These are phyloP conservation scores for Agaricus sinodeliciosus DNA, from an alignment of 768 basidiomycete species.

Conservation along the genomic window DNA sequence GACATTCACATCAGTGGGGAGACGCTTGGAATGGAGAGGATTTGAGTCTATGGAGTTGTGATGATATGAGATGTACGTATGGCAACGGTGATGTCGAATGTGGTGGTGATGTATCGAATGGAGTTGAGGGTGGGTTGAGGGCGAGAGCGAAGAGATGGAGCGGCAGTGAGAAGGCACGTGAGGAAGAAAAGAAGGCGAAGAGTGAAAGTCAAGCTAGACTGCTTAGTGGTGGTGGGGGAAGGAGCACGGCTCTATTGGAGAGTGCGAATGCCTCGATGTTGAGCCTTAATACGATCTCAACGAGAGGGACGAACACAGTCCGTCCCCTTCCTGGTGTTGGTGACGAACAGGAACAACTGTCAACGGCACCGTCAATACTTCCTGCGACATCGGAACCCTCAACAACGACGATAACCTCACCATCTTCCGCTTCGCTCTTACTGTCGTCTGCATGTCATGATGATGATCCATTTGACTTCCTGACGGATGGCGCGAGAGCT, in stretches of 20 bases:
- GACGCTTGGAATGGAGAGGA: conserved; percentile 98
- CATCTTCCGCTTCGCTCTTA: neutral
- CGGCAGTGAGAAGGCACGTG: conserved; percentile 15
- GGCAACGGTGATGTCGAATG: neutral
- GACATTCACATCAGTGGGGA: conserved; percentile 75
- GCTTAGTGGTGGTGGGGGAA: conserved; percentile 20
- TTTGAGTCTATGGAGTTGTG: conserved; percentile 78
- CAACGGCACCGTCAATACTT: conserved; percentile 1
- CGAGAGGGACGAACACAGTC: neutral
- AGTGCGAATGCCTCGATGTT: conserved; percentile 1
- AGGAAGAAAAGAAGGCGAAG: conserved; percentile 3
- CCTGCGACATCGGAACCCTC: conserved; percentile 6
- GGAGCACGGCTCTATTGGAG: conserved; percentile 1
- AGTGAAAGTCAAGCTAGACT: conserved; percentile 32
- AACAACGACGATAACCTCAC: neutral
- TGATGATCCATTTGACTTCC: conserved; percentile 58
- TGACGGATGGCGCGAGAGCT: conserved; percentile 84
- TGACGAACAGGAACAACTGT: neutral
- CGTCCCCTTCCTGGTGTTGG: neutral
- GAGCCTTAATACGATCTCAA: conserved; percentile 2
- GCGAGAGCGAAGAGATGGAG: neutral
- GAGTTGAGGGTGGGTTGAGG: no score
- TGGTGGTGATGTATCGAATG: neutral
- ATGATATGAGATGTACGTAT: conserved; percentile 42
- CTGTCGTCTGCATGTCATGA: conserved; percentile 10